Base-by-base conservation (phyloP, 768 basidiomycete species). In the Flagelloscypha sp. region DNA sequence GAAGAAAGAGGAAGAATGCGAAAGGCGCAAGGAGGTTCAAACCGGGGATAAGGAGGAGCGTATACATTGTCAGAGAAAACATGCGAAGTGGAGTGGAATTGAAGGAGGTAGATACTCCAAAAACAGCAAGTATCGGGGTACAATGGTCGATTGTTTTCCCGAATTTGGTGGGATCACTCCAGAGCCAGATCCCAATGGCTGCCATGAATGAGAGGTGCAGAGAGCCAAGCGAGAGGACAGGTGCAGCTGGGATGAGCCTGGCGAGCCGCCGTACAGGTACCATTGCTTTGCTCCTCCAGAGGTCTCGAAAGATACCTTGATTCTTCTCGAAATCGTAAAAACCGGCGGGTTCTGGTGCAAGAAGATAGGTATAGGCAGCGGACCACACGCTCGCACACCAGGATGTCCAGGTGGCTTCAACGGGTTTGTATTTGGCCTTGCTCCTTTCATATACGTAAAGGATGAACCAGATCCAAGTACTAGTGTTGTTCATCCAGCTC, bases 121-220 rank as follows among this genome's bases (percentile, higher is more conserved):
- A n/a, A n/a, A n/a, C n/a, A n/a, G n/a, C n/a, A n/a, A n/a, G n/a
- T n/a, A n/a, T n/a, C n/a, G n/a, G n/a, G n/a, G n/a, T n/a, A n/a
- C n/a, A n/a, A n/a, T n/a, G n/a, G n/a, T n/a, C n/a, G 19, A 30
- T n/a, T 12, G 36, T 24, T 10, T n/a, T 30, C 20, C 41, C 33
- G 28, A 48, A 50, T 15, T 17, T 9, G 18, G 12, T 7, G 6
- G 45, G 42, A 27, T 46, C 3, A 20, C 22, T 28, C 49, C 49
- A 50, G 4, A 50, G 37, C 49, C 47, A 48, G 20, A 50, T 20
- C 18, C 49, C 49, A 23, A 50, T 13, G 24, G 33, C 45, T 9
- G 40, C 39, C 47, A 48, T 48, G 8, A 50, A 30, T 3, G 41
- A 38, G 29, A 49, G 44, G 33, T 49, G 48, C 9, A 47, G 13